These are phyloP conservation scores for Leccinellum rugosiceps DNA, from an alignment of 768 basidiomycete genomes.

Conservation along the genomic window DNA sequence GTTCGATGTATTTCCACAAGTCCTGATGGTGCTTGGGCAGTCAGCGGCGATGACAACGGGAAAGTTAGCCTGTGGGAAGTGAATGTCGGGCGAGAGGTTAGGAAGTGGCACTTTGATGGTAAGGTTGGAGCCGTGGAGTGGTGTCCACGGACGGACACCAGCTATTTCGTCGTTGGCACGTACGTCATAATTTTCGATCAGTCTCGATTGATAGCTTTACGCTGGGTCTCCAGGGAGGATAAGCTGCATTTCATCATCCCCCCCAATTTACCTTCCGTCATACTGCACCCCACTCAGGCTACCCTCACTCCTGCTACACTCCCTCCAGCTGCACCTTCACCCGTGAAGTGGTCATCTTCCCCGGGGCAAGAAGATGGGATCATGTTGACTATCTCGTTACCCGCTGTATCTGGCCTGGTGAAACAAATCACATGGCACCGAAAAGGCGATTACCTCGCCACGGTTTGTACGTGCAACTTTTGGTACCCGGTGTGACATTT, in stretches of 20 bases:
- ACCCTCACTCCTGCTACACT: slow-evolving; percentile 62
- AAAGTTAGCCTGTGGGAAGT: slow-evolving; percentile 89
- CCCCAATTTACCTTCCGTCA: slow-evolving; percentile 62
- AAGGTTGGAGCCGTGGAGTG: slow-evolving; percentile 87
- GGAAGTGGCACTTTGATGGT: slow-evolving; percentile 77
- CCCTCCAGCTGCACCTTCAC: slow-evolving; percentile 57
- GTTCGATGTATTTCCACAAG: slow-evolving; percentile 77
- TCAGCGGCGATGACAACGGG: slow-evolving; percentile 89
- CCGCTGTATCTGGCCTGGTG: slow-evolving; percentile 62
- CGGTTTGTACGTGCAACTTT: slow-evolving; percentile 73
- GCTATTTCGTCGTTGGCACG: slow-evolving; percentile 77
- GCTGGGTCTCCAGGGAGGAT: slow-evolving; percentile 59
- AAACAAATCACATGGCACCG: slow-evolving; percentile 91
- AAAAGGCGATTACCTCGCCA: slow-evolving; percentile 92
- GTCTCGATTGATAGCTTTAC: slow-evolving; percentile 7
- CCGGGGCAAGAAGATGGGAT: slow-evolving; percentile 48
- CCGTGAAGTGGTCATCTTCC: slow-evolving; percentile 67
- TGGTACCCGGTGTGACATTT: slow-evolving; percentile 4
- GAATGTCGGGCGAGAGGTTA: slow-evolving; percentile 82
- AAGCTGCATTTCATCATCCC: slow-evolving; percentile 77
- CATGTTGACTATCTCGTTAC: slow-evolving; percentile 59
- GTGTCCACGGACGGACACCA: slow-evolving; percentile 85
- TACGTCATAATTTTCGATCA: slow-evolving; percentile 41
- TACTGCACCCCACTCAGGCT: slow-evolving; percentile 57
- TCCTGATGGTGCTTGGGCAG: slow-evolving; percentile 87